Evolutionary conservation across 371 early-diverging fungal genomes (phyloP), one percentile per base, ranked within the genome.

Genomic region (Funneliformis caledonium): DNA sequence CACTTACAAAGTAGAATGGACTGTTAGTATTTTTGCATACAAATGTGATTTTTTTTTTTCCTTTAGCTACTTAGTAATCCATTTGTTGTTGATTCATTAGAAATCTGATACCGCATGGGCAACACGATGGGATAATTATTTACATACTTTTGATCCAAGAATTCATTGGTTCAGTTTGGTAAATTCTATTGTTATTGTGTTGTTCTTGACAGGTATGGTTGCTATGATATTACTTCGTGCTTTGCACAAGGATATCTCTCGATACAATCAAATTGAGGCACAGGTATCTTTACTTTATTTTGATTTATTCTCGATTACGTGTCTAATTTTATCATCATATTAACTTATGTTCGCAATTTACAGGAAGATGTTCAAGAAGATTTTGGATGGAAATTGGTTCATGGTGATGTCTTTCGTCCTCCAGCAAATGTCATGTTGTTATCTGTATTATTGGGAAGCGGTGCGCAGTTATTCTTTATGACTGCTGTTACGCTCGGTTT

Each of bases 81-180:
- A n/a, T 65, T 80, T 62, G 14, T 4, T n/a, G 10, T 47, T 31
- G 47, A 42, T 59, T 47, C 43, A n/a, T 45, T 78, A 92, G 90
- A 61, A 72, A 37, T 92, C 93, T 1, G 82, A 83, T 8, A 93
- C 89, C 31, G 87, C 93, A 37, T 98, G 98, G 98, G 96, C 94
- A 10, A 97, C 97, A 4, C 92, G 98, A 61, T 98, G 98, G 98
- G 97, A 97, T 86, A 90, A 88, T 81, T 98, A 97, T 84, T 81
- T 98, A 76, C 87, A 93, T 75, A 91, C 93, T 16, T 85, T 89
- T 19, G 96, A 97, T 81, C 93, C 97, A n/a, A 90, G 94, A 81
- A 96, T 97, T 81, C 91, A 91, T 72, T 92, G 89, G 92, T 91
- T 86, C 88, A 93, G 93, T 70, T 87, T 97, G 82, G 91, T 96